Evolutionary conservation across 2,329 filamentous ascomycete genomes (phyloP).

Genomic region (Ophiostoma novo-ulmi): DNA sequence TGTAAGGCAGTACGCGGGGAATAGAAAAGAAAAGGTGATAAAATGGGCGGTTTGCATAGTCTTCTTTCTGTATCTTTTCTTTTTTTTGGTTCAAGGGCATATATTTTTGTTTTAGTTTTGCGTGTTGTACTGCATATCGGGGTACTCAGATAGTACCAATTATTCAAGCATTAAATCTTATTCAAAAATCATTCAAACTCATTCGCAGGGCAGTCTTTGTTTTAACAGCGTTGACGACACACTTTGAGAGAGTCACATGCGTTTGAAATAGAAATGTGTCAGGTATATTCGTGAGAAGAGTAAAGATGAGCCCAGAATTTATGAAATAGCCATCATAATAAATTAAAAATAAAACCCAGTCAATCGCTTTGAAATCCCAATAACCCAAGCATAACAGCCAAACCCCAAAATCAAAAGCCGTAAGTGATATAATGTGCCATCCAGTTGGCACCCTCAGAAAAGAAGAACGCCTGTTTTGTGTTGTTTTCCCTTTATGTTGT

Average conservation of each 20-base stretch:
- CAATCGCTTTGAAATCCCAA: not conserved
- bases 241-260: too few species aligned
- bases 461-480: not conserved
- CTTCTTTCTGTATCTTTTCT: not conserved
- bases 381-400: not conserved
- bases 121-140: constrained; percentile 16
- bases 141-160: not conserved
- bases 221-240: too few species aligned
- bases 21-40: not conserved
- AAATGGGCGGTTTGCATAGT: not conserved
- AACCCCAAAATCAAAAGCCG: not conserved
- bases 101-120: constrained; percentile 4
- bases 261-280: not conserved
- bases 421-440: not conserved
- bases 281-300: not conserved
- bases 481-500: not conserved
- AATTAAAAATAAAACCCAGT: not conserved
- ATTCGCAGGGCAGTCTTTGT: too few species aligned
- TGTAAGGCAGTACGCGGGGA: constrained; percentile 37
- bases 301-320: not conserved
- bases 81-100: constrained; percentile 14
- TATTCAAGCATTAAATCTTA: not conserved
- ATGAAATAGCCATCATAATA: not conserved
- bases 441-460: not conserved
- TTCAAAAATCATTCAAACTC: too few species aligned